Conservation (phyloP, 2,329 filamentous ascomycete species). For the Penicillium sp. region DNA sequence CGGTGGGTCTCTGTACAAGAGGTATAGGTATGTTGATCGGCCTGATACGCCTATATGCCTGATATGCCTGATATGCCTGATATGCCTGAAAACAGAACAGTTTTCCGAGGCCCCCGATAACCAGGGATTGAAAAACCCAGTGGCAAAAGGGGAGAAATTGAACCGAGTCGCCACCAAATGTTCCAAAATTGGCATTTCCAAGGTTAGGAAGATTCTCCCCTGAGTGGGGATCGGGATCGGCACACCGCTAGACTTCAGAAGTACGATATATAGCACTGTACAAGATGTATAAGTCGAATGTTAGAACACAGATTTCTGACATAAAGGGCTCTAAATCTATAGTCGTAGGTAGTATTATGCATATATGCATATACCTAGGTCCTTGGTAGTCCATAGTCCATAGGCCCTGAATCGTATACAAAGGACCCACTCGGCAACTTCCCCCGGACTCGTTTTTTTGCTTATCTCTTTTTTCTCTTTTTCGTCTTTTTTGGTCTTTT, state of each 20-base stretch:
- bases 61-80: neutral
- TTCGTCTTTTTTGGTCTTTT: slow-evolving; percentile 3
- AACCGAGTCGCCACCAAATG: slow-evolving; percentile 8
- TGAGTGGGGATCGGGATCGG: slow-evolving; percentile 14
- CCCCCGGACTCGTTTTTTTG: slow-evolving; percentile 21
- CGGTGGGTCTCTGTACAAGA: neutral
- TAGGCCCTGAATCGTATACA: neutral
- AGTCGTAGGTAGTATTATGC: neutral
- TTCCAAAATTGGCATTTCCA: neutral
- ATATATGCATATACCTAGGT: neutral
- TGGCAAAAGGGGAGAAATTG: slow-evolving; percentile 4
- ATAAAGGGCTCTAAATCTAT: neutral
- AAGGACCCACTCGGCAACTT: slow-evolving; percentile 2
- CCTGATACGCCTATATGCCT: neutral
- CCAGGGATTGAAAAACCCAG: neutral
- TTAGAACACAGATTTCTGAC: neutral
- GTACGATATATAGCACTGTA: neutral
- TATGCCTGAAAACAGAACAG: neutral
- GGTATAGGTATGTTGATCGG: neutral
- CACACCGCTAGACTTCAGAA: slow-evolving; percentile 8
- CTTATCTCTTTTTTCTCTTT: slow-evolving; percentile 1
- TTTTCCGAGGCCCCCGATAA: neutral
- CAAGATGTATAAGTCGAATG: neutral
- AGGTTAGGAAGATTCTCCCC: slow-evolving; percentile 13
- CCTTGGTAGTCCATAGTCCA: neutral